Conservation (phyloP, 805 yeast genomes). For the Teunomyces pallodes region DNA sequence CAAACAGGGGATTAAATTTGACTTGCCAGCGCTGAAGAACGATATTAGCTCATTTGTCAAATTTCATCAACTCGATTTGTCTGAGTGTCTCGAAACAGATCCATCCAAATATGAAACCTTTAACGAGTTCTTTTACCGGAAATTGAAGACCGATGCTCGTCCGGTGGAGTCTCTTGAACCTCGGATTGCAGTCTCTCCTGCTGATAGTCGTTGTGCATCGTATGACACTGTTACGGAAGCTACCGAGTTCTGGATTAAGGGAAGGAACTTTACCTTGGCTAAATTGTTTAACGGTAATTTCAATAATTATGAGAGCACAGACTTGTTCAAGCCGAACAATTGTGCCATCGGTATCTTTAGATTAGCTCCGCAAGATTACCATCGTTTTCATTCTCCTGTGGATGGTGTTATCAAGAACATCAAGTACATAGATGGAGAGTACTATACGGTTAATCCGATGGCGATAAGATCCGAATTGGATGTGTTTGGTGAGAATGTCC, state of each 20-base stretch:
- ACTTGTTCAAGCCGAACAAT: conserved; percentile 30
- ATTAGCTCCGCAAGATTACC: conserved; percentile 96
- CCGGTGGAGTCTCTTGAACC: conserved; percentile 58
- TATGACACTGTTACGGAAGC: conserved; percentile 61
- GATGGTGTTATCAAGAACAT: conserved; percentile 69
- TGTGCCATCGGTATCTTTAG: conserved; percentile 79
- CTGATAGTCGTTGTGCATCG: conserved; percentile 82
- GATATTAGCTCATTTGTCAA: conserved; percentile 75
- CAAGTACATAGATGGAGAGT: conserved; percentile 76
- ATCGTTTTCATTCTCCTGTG: conserved; percentile 88
- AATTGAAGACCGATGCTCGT: conserved; percentile 68
- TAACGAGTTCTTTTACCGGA: conserved; percentile 86
- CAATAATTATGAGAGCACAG: conserved; percentile 40
- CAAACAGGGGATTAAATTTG: conserved; percentile 84
- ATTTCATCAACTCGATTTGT: conserved; percentile 76
- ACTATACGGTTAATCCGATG: conserved; percentile 97
- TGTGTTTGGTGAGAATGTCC: conserved; percentile 88
- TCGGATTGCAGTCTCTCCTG: conserved; percentile 66
- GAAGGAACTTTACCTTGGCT: conserved; percentile 65
- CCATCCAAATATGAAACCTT: conserved; percentile 59
- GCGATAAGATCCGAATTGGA: conserved; percentile 85
- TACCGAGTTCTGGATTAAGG: conserved; percentile 85
- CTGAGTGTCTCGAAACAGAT: conserved; percentile 58
- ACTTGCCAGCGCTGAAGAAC: conserved; percentile 59
- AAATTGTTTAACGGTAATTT: conserved; percentile 54